Percentiles rank a stretch among this genome's conserved stretches.
Evolutionary conservation across 768 basidiomycete genomes (phyloP).

Genomic region (Mycena vulgaris): DNA sequence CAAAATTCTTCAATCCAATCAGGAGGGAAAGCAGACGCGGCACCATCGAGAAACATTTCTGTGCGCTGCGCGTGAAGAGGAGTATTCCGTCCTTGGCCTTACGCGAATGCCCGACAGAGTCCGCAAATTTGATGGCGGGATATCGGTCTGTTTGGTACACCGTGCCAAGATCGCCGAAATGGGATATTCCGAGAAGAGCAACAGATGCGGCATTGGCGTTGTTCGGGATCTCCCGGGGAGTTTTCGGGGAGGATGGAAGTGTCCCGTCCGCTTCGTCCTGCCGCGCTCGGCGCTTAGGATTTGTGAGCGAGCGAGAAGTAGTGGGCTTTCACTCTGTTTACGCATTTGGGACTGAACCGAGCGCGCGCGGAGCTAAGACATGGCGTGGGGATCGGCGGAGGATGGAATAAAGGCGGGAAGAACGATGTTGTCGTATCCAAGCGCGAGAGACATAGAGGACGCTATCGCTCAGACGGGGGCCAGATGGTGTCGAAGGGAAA

Average conservation of each 20-base stretch:
- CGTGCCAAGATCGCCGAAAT: constrained; percentile 24
- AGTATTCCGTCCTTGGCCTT: constrained; percentile 33
- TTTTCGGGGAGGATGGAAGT: neutral
- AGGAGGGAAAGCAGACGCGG: constrained; percentile 15
- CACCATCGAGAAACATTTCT: constrained; percentile 27
- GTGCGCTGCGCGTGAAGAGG: constrained; percentile 32
- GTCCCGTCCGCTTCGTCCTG: constrained; percentile 29
- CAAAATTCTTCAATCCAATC: constrained; percentile 35
- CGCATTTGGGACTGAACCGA: constrained; percentile 37
- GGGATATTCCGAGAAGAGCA: constrained; percentile 37
- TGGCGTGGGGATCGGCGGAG: constrained; percentile 14
- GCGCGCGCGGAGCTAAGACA: constrained; percentile 41
- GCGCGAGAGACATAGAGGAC: constrained; percentile 39
- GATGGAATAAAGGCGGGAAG: constrained; percentile 38
- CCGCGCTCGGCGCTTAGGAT: constrained; percentile 34
- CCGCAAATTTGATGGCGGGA: constrained; percentile 32
- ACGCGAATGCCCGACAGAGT: constrained; percentile 34
- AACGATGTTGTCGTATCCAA: constrained; percentile 41
- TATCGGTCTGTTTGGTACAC: constrained; percentile 24
- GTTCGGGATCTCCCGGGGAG: neutral
- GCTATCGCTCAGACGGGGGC: constrained; percentile 22
- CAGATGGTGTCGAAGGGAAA: constrained; percentile 39
- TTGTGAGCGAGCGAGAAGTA: constrained; percentile 36
- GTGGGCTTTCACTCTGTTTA: constrained; percentile 31
- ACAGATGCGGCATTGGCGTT: constrained; percentile 2